Percentiles rank a stretch among this genome's conserved stretches.
Conservation (phyloP, 768 basidiomycete genomes). For the Aureoboletus auriporus region DNA sequence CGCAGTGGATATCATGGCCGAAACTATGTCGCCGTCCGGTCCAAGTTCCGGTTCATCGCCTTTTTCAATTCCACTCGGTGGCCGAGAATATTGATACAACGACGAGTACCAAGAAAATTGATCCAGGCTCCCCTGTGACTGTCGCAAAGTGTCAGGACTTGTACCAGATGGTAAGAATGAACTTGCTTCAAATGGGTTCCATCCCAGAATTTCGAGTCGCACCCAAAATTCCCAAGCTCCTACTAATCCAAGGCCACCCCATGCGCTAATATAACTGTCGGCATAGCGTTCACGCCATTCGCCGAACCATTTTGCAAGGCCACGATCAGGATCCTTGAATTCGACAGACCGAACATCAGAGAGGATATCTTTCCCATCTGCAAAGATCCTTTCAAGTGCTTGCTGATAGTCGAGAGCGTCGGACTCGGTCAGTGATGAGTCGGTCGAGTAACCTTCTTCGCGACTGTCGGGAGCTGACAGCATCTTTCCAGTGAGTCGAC, state of each 20-base stretch:
- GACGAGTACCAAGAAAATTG: conserved; percentile 81
- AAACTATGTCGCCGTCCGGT: conserved; percentile 82
- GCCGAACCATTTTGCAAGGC: conserved; percentile 60
- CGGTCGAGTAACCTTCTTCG: conserved; percentile 88
- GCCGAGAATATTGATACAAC: conserved; percentile 67
- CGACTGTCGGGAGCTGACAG: conserved; percentile 19
- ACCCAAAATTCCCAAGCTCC: conserved; percentile 95
- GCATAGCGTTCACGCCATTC: conserved; percentile 73
- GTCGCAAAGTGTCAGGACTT: conserved; percentile 4
- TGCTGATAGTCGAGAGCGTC: conserved; percentile 67
- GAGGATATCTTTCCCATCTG: conserved; percentile 55
- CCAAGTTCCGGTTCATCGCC: conserved; percentile 60
- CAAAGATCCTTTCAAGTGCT: conserved; percentile 53
- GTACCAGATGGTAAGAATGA: background rate
- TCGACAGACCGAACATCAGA: conserved; percentile 82
- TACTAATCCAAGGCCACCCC: conserved; percentile 83
- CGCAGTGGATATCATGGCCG: conserved; percentile 83
- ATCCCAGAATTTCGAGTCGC: conserved; percentile 79
- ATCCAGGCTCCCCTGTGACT: conserved; percentile 60
- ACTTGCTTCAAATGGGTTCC: conserved; percentile 82
- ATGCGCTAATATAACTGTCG: conserved; percentile 85
- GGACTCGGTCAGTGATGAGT: conserved; percentile 61
- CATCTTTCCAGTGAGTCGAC: conserved; percentile 35
- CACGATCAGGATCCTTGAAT: conserved; percentile 75
- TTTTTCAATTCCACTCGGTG: conserved; percentile 40